phyloP scores from a whole-genome alignment of 2,329 filamentous ascomycete genomes.

The Graphilbum fragrans region DNA sequence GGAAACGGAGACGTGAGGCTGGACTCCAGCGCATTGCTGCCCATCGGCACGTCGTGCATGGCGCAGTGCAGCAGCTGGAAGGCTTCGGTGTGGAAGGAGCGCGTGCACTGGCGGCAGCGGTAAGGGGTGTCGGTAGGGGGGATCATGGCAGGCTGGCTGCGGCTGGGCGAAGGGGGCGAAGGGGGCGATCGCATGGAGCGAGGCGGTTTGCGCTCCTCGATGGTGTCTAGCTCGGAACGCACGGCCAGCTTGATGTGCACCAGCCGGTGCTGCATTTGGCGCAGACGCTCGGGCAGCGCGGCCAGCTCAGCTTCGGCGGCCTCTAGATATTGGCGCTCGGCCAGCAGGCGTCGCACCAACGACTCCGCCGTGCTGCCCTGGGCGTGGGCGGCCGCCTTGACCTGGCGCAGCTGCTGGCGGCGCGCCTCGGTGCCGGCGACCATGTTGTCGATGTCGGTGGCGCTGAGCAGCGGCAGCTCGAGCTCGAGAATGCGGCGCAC shows the following conservation, averaged over 20 bases:
- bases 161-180: too few relatives aligned
- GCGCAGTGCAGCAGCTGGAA: slow-evolving; percentile 9
- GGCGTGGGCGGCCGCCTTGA: slow-evolving; percentile 66
- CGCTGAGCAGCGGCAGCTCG: slow-evolving; percentile 72
- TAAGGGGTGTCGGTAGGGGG: too few relatives aligned
- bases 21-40: background rate
- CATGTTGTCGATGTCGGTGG: slow-evolving; percentile 68
- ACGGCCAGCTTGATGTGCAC: slow-evolving; percentile 50
- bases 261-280: slow-evolving; percentile 8
- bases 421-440: slow-evolving; percentile 51
- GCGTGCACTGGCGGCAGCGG: slow-evolving; percentile 4
- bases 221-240: slow-evolving; percentile 52
- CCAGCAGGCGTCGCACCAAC: slow-evolving; percentile 44
- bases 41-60: slow-evolving; percentile 4
- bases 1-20: background rate
- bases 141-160: too few relatives aligned
- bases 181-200: too few relatives aligned
- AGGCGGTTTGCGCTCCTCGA: slow-evolving; percentile 60
- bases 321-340: slow-evolving; percentile 32
- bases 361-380: slow-evolving; percentile 62
- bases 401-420: slow-evolving; percentile 66
- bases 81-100: slow-evolving; percentile 6
- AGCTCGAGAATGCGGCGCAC: slow-evolving; percentile 85
- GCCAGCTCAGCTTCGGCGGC: slow-evolving; percentile 34
- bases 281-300: slow-evolving; percentile 26